These are phyloP conservation scores for Truncatella angustata DNA, from an alignment of 2,329 filamentous ascomycete genomes.

Conservation along the genomic window DNA sequence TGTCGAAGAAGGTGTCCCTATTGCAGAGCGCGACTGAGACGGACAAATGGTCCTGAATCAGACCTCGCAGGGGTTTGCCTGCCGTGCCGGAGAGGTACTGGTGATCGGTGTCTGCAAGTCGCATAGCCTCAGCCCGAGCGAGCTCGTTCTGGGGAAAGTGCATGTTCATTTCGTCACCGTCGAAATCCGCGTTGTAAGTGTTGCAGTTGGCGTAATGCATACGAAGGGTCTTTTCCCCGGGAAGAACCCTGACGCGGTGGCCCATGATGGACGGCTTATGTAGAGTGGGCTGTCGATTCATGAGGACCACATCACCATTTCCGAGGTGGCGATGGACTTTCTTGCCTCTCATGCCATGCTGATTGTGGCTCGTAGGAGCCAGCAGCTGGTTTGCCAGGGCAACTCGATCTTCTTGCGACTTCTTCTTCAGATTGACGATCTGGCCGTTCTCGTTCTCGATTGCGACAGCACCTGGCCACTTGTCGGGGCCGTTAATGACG, in stretches of 20 bases:
- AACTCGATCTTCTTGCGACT: slow-evolving; percentile 82
- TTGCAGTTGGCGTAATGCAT: slow-evolving; percentile 99
- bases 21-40: slow-evolving; percentile 90
- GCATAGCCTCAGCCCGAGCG: slow-evolving; percentile 86
- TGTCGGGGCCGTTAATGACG: slow-evolving; percentile 89
- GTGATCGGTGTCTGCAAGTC: slow-evolving; percentile 93
- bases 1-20: slow-evolving; percentile 85
- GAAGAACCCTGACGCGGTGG: slow-evolving; percentile 86
- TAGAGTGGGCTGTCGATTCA: slow-evolving; percentile 97
- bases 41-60: slow-evolving; percentile 98
- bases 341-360: slow-evolving; percentile 80
- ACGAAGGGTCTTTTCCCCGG: slow-evolving; percentile 93
- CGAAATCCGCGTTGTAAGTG: slow-evolving; percentile 98
- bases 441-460: slow-evolving; percentile 96
- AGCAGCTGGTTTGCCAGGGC: slow-evolving; percentile 91
- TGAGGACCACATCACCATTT: slow-evolving; percentile 94
- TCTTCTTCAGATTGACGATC: slow-evolving; percentile 82
- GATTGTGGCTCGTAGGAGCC: slow-evolving; percentile 73
- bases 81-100: slow-evolving; percentile 94
- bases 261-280: slow-evolving; percentile 99
- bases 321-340: slow-evolving; percentile 96
- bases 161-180: slow-evolving; percentile 99
- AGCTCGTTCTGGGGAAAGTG: slow-evolving; percentile 98
- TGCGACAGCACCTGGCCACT: slow-evolving; percentile 90
- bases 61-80: slow-evolving; percentile 87